These are phyloP conservation scores for Heritiera fomes DNA, from an alignment of 345 rosid species.

Conservation along the genomic window DNA sequence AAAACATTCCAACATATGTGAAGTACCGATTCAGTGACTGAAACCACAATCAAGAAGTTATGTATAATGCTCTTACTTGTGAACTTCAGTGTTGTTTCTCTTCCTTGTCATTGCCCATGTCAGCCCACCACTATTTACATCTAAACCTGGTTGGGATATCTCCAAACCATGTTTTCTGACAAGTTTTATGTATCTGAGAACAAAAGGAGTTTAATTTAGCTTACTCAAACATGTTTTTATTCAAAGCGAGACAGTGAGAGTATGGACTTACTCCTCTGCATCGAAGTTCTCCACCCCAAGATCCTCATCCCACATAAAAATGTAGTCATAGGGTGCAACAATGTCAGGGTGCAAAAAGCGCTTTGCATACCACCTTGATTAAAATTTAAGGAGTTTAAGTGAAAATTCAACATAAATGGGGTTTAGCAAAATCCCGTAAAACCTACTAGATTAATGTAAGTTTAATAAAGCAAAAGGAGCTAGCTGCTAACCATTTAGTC, in stretches of 20 bases:
- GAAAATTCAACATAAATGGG: background rate
- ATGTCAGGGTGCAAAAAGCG: conserved; percentile 97
- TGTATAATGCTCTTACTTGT: conserved; percentile 53
- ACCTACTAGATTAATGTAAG: background rate
- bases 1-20: background rate
- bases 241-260: background rate
- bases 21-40: background rate
- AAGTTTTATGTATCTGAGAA: conserved; percentile 67
- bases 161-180: conserved; percentile 82
- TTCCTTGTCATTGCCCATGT: conserved; percentile 97
- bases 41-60: background rate
- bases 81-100: conserved; percentile 80
- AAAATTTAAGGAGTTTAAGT: conserved; percentile 17
- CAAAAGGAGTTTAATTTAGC: conserved; percentile 11
- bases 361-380: conserved; percentile 88
- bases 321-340: conserved; percentile 80
- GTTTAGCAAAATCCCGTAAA: conserved; percentile 16
- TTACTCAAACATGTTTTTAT: conserved; percentile 6
- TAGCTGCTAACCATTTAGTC: conserved; percentile 76
- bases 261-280: conserved; percentile 68
- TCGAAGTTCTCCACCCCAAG: conserved; percentile 85
- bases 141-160: conserved; percentile 95
- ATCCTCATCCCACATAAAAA: conserved; percentile 98
- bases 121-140: conserved; percentile 67
- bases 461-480: conserved; percentile 6